Percentiles rank a stretch among this genome's conserved stretches.
Conservation (phyloP, 495 filamentous ascomycete species). For the Hypoxylon rickii region DNA sequence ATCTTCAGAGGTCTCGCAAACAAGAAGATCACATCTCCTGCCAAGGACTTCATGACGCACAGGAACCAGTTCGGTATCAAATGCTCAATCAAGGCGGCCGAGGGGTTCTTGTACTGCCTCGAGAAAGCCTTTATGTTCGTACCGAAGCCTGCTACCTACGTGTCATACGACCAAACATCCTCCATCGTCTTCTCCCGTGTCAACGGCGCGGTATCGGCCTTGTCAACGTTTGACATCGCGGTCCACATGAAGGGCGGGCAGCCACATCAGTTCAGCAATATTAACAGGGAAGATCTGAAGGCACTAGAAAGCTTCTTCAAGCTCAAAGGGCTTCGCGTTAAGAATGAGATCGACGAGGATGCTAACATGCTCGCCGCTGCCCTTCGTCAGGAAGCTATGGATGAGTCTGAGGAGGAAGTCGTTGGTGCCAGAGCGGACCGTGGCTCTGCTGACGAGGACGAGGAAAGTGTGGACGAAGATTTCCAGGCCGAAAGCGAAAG, state of each 20-base stretch:
- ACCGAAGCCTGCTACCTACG: conserved; percentile 95
- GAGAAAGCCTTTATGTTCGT: conserved; percentile 99
- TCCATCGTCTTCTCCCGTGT: conserved; percentile 95
- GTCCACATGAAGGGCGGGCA: conserved; percentile 80
- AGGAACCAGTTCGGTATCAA: conserved; percentile 95
- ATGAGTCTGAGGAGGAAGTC: conserved; percentile 85
- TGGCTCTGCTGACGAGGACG: conserved; percentile 93
- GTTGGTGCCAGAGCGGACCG: conserved; percentile 73
- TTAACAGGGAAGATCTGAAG: conserved; percentile 97
- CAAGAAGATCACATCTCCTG: conserved; percentile 91
- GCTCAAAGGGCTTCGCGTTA: conserved; percentile 86
- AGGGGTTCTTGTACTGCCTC: conserved; percentile 94
- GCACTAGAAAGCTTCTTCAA: conserved; percentile 96
- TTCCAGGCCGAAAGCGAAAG: conserved; percentile 90
- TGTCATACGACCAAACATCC: conserved; percentile 86
- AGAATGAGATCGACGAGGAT: conserved; percentile 84
- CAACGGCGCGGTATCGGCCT: conserved; percentile 88
- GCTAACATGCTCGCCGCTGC: conserved; percentile 75
- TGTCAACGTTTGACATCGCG: conserved; percentile 95
- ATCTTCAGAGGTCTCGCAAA: conserved; percentile 92
- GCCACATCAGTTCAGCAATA: conserved; percentile 96
- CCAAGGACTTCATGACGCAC: conserved; percentile 90
- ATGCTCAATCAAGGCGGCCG: conserved; percentile 98
- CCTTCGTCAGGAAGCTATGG: conserved; percentile 73
- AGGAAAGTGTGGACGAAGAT: conserved; percentile 93